Base-by-base conservation (phyloP, 108 stramenopile genomes). In the Cyclotella cryptica region DNA sequence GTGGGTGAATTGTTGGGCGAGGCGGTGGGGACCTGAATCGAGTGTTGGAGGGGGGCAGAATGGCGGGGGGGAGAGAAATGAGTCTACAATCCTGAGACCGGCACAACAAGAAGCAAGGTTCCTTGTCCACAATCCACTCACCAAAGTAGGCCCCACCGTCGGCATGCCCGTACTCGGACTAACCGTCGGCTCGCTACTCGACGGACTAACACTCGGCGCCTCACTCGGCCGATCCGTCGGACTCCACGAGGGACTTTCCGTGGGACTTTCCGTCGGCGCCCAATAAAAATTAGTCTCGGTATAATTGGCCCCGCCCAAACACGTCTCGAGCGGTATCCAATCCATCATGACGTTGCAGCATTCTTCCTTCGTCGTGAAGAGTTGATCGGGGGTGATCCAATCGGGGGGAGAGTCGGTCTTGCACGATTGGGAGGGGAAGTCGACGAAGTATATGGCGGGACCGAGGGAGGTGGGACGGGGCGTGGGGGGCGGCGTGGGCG, bases 341-440 rank as follows among this genome's bases (percentile, higher is more conserved):
- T 55, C 30, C 52, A 75, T 57, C 51, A 63, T 44, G 35, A 26
- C 49, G 14, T 27, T 18, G 22, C 74, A 75, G 57, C 74, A 75
- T 58, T 66, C 54, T 27, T 15, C 28, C 19, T 75, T 75, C 41
- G 74, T 75, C 0, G 65, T 35, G 55, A 65, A 75, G 26, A 58
- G 10, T 19, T 66, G 29, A 7, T 65, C 54, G 21, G 47, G 19
- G 4, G 40, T 54, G 44, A 66, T 22, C 74, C 74, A 75, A 13
- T 5, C 5, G 41, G 74, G 55, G 13, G 28, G 18, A 0, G 3
- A 15, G 35, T 42, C 42, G 12, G 65, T 58, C 8, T 28, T 19
- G 44, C 74, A 75, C 24, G 54, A 35, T 57, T 64, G 74, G 4
- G 74, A 57, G 26, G 74, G 74, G 43, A 66, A 75, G 45, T 75